phyloP scores from a whole-genome alignment of 2,329 filamentous ascomycete genomes.

The Grosmannia huntii region DNA sequence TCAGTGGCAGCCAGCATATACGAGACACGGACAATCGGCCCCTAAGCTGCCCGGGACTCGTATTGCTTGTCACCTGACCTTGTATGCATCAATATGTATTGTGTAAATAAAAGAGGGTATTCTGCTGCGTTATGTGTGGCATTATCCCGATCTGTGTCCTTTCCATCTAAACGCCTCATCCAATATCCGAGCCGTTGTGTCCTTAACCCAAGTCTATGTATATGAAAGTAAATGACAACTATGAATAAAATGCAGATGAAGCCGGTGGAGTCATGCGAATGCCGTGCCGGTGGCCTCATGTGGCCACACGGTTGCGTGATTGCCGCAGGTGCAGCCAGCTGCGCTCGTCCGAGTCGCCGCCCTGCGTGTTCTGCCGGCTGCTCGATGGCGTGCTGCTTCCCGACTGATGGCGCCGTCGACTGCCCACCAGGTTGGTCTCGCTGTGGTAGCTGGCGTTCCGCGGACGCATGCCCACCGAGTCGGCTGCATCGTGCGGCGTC shows the following conservation, averaged over 20 bases:
- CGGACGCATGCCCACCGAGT: neutral
- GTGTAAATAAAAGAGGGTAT: neutral
- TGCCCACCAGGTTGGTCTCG: neutral
- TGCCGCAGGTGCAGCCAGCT: constrained; percentile 23
- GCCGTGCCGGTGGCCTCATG: neutral
- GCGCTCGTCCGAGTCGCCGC: constrained; percentile 19
- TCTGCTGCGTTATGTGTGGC: neutral
- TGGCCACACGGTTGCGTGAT: constrained; percentile 21
- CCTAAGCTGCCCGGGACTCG: neutral
- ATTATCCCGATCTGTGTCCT: neutral
- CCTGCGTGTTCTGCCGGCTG: constrained; percentile 12
- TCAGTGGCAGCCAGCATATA: neutral
- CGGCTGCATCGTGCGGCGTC: constrained; percentile 10
- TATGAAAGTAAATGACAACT: neutral
- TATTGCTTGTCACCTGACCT: no score
- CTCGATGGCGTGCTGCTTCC: constrained; percentile 2
- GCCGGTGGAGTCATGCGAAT: neutral
- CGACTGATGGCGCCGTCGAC: constrained; percentile 13
- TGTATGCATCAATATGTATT: neutral
- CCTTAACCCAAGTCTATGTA: neutral
- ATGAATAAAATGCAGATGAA: neutral
- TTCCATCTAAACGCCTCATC: neutral
- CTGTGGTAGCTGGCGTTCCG: constrained; percentile 1
- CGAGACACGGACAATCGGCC: neutral
- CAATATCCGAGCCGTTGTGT: neutral